phyloP scores from a whole-genome alignment of 768 basidiomycete species.

The Phylloporus arenicola region DNA sequence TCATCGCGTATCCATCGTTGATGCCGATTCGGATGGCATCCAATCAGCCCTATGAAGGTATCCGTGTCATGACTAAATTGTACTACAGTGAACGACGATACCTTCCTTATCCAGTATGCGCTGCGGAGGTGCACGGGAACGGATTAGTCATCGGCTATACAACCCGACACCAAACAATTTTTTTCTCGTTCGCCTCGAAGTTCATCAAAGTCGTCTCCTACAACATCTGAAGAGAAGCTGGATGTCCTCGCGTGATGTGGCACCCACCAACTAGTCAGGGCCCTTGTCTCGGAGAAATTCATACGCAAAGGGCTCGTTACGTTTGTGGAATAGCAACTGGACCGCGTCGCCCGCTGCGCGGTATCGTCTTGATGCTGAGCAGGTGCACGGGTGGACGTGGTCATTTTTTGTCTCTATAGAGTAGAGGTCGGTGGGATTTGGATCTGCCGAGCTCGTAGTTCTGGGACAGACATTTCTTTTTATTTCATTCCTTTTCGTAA shows the following conservation, averaged over 20 bases:
- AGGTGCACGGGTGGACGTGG: conserved; percentile 39
- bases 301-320: conserved; percentile 61
- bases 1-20: not conserved
- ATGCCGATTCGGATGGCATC: not conserved
- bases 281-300: conserved; percentile 33
- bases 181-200: not conserved
- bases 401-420: conserved; percentile 50
- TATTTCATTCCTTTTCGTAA: not conserved
- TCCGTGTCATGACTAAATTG: not conserved
- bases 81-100: conserved; percentile 16
- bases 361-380: conserved; percentile 53
- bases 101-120: conserved; percentile 14
- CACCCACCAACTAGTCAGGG: conserved; percentile 59
- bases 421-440: conserved; percentile 44
- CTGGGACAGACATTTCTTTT: conserved; percentile 50
- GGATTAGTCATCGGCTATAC: conserved; percentile 20
- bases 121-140: conserved; percentile 13
- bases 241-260: not conserved
- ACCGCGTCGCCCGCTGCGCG: conserved; percentile 38
- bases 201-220: too few species aligned
- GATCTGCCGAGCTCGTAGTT: conserved; percentile 55
- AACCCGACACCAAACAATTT: not conserved
- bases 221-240: not conserved
- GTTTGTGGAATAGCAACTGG: conserved; percentile 59
- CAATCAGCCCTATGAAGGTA: not conserved